Evolutionary conservation across 352 stramenopile genomes (phyloP).

Genomic region (Globisporangium takayamanum): DNA sequence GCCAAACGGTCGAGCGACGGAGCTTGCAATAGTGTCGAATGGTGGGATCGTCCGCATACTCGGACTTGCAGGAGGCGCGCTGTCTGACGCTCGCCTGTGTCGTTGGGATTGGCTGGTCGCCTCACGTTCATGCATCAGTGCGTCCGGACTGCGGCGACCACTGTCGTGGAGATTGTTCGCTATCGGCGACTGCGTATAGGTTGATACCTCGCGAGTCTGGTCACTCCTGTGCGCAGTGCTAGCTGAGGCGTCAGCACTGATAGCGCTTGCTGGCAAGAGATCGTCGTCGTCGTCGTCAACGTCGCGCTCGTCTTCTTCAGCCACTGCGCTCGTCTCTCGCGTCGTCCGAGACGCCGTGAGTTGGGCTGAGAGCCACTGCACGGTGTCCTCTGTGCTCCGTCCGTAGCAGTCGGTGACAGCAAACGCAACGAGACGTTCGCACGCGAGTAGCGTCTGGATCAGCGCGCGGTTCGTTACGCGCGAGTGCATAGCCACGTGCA

Average conservation of each 20-base stretch:
- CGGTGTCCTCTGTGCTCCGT: conserved; percentile 25
- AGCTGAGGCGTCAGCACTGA: neutral
- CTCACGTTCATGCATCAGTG: too few species aligned
- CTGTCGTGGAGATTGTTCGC: too few species aligned
- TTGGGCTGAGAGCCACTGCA: conserved; percentile 10
- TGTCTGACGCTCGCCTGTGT: too few species aligned
- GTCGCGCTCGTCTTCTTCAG: conserved; percentile 6
- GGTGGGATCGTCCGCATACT: too few species aligned
- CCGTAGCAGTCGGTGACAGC: conserved; percentile 32
- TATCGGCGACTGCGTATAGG: too few species aligned
- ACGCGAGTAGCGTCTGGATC: conserved; percentile 9
- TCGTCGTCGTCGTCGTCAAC: neutral
- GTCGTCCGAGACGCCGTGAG: conserved; percentile 1
- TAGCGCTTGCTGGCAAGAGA: neutral
- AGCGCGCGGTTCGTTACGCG: conserved; percentile 11
- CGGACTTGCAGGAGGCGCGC: too few species aligned
- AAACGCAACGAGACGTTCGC: conserved; percentile 7
- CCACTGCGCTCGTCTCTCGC: conserved; percentile 8
- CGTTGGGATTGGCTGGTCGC: too few species aligned
- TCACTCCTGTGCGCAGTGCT: neutral
- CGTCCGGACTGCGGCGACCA: too few species aligned
- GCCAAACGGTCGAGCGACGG: too few species aligned
- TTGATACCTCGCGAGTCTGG: too few species aligned
- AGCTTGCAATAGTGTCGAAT: too few species aligned
- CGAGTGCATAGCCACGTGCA: conserved; percentile 34